Conservation (phyloP, 1,139 yeast species). For the Saccharomyces uvarum region DNA sequence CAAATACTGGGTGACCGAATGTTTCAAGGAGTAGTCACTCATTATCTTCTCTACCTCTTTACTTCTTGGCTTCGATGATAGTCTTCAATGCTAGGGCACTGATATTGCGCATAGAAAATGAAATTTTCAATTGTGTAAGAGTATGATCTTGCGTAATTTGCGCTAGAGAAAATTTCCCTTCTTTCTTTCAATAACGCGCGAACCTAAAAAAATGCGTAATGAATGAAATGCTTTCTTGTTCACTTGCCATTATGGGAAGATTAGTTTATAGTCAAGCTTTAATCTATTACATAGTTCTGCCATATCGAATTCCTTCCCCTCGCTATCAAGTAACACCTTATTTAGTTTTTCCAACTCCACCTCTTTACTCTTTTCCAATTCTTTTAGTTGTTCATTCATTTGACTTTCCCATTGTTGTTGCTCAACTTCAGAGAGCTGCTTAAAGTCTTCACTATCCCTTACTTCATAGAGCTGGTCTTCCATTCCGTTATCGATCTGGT, state of each 20-base stretch:
- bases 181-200: background rate
- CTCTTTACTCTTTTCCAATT: constrained; percentile 19
- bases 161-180: background rate
- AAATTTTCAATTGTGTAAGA: background rate
- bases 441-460: constrained; percentile 35
- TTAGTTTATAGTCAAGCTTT: constrained; percentile 36
- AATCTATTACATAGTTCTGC: constrained; percentile 37
- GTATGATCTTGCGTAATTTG: background rate
- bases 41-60: constrained; percentile 8
- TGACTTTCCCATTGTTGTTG: constrained; percentile 29
- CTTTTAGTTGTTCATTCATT: constrained; percentile 21
- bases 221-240: background rate
- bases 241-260: constrained; percentile 28
- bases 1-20: constrained; percentile 80
- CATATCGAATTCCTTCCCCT: constrained; percentile 37
- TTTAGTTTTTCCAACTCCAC: constrained; percentile 25
- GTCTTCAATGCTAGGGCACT: background rate
- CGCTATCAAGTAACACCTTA: constrained; percentile 20
- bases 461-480: constrained; percentile 35
- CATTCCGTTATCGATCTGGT: constrained; percentile 31
- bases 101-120: background rate
- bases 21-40: constrained; percentile 47
- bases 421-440: constrained; percentile 31
- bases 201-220: background rate
- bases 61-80: background rate